Conservation (phyloP, 371 early-diverging fungal genomes). For the Basidiobolus meristosporus region DNA sequence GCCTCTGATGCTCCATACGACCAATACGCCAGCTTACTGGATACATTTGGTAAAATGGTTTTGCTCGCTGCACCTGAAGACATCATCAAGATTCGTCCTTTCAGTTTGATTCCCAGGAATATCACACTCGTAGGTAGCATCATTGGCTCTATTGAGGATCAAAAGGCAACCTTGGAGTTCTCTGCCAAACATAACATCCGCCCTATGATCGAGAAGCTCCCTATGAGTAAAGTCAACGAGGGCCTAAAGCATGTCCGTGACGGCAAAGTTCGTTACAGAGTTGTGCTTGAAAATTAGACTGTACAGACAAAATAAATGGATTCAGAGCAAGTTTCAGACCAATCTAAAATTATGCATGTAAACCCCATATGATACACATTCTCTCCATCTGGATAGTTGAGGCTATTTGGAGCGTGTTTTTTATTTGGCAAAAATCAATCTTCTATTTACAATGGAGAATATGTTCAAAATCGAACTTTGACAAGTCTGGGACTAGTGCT, state of each 20-base stretch:
- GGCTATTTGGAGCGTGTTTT: no score
- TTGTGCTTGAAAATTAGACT: not conserved
- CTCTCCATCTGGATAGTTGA: no score
- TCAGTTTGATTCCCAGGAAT: slow-evolving; percentile 19
- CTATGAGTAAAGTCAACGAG: slow-evolving; percentile 37
- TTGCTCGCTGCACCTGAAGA: slow-evolving; percentile 44
- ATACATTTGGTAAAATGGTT: slow-evolving; percentile 26
- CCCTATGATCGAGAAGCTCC: slow-evolving; percentile 40
- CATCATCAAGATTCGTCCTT: slow-evolving; percentile 16
- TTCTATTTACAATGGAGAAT: no score
- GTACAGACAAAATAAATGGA: no score
- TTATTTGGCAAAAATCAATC: no score
- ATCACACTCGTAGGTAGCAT: slow-evolving; percentile 39
- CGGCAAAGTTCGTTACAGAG: slow-evolving; percentile 1
- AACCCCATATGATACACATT: no score
- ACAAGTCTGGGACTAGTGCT: no score
- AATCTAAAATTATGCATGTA: no score
- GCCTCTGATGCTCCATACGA: slow-evolving; percentile 28
- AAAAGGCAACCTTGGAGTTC: slow-evolving; percentile 47
- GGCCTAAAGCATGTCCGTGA: not conserved
- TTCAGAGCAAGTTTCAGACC: no score
- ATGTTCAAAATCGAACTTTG: no score
- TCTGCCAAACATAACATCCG: slow-evolving; percentile 39
- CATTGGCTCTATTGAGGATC: slow-evolving; percentile 34
- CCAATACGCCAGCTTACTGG: slow-evolving; percentile 21